These are phyloP conservation scores for Encephalitozoon hellem DNA, from an alignment of 371 early-diverging fungal genomes.

Conservation along the genomic window DNA sequence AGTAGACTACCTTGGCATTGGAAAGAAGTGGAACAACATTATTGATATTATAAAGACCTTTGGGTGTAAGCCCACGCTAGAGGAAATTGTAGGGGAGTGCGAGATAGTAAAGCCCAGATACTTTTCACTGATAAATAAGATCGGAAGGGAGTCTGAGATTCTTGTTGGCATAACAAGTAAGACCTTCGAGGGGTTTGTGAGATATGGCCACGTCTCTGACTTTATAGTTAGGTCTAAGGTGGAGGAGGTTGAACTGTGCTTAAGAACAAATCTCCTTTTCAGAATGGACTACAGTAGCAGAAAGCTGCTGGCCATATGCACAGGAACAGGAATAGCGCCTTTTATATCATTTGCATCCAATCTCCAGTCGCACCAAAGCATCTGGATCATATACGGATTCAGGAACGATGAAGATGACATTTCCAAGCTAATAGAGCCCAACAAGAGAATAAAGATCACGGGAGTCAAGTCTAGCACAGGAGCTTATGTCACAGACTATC, in stretches of 20 bases:
- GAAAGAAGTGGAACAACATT: slow-evolving; percentile 39
- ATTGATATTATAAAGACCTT: slow-evolving; percentile 52
- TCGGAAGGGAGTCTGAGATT: slow-evolving; percentile 36
- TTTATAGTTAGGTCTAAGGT: slow-evolving; percentile 9
- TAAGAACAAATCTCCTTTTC: slow-evolving; percentile 15
- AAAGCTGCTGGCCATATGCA: slow-evolving; percentile 46
- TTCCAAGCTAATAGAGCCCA: background rate
- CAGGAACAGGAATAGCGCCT: slow-evolving; percentile 60
- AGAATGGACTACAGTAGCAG: background rate
- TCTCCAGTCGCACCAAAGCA: background rate
- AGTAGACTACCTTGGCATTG: slow-evolving; percentile 51
- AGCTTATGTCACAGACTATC: slow-evolving; percentile 35
- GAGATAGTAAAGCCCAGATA: slow-evolving; percentile 57
- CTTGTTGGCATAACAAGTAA: slow-evolving; percentile 43
- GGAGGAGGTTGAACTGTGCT: background rate
- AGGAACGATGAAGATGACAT: slow-evolving; percentile 56
- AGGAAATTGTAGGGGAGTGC: slow-evolving; percentile 46
- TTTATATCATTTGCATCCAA: slow-evolving; percentile 58
- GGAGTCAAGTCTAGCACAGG: slow-evolving; percentile 18
- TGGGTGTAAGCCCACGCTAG: slow-evolving; percentile 36
- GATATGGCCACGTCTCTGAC: slow-evolving; percentile 50
- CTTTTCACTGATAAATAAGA: slow-evolving; percentile 53
- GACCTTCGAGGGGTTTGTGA: background rate
- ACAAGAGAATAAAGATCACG: slow-evolving; percentile 1
- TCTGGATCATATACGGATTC: slow-evolving; percentile 58